Evolutionary conservation across 306 rosid genomes (phyloP), one percentile per base, ranked within the genome.

Genomic region (Cucumis sativus): DNA sequence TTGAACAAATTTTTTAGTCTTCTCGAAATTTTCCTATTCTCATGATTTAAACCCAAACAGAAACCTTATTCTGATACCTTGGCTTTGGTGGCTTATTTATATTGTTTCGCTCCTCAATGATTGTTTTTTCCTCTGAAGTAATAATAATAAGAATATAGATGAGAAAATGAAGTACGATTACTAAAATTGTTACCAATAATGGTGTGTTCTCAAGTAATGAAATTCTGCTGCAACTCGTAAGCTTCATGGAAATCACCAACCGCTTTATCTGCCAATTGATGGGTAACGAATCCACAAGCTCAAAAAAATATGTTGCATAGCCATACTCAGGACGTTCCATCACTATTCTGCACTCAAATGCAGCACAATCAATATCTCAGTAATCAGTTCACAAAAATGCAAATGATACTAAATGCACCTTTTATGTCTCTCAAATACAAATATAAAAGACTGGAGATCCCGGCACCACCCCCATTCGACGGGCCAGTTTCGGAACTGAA

Each of bases 391-490:
- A 61, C 21, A 23, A 20, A 75, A 54, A 20, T 56, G 65, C 20
- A 80, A 35, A 8, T 37, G 25, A 23, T 23, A 23, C 25, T 23
- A 69, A 64, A 79, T 72, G 77, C 83, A 94, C 98, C 98, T 94
- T 84, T 91, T 91, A 84, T 94, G 98, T 82, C 87, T 90, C 74
- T 81, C 83, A 82, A 94, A 94, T 64, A 94, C 87, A 83, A 94
- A 94, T 83, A 94, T 88, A 81, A 94, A 94, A 18, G 98, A 90
- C 39, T 91, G 98, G 30, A 94, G 92, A 77, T 91, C 98, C 54
- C 95, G 90, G 82, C 98, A 91, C 98, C 98, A 94, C 69, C 98
- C 98, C 98, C 98, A 91, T 83, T 91, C 97, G 37, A 79, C 97
- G 39, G 96, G 98, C 97, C 92, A 91, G 43, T 84, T 87, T 14